Conservation (phyloP, 1,139 yeast species). For the Spencermartinsiella ligniputridi region DNA sequence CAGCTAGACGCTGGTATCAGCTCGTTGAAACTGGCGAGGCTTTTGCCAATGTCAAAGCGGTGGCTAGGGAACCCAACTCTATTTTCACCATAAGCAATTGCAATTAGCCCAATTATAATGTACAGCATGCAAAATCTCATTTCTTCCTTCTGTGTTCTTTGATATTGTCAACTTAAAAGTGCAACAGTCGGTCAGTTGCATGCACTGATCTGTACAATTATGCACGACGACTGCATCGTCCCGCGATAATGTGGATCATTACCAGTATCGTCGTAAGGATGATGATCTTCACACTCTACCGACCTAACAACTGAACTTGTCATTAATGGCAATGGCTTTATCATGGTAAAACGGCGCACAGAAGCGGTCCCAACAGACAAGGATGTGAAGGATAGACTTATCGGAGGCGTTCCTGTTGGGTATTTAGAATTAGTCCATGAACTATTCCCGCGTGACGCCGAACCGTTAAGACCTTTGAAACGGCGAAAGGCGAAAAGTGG, state of each 20-base stretch:
- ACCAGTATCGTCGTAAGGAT: too few species aligned
- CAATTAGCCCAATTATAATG: too few species aligned
- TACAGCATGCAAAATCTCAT: too few species aligned
- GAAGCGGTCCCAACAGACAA: background rate
- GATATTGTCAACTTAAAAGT: too few species aligned
- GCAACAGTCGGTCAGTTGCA: too few species aligned
- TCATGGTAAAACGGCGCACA: background rate
- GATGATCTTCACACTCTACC: too few species aligned
- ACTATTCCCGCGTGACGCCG: slow-evolving; percentile 28
- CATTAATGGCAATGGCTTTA: too few species aligned
- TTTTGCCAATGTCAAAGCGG: background rate
- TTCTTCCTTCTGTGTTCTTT: too few species aligned
- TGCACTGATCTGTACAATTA: too few species aligned
- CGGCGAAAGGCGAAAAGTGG: slow-evolving; percentile 17
- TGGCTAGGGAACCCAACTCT: background rate
- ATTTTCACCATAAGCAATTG: background rate
- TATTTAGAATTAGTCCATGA: slow-evolving; percentile 35
- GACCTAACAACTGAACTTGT: too few species aligned
- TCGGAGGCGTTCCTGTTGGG: slow-evolving; percentile 33
- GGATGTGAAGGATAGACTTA: slow-evolving; percentile 6
- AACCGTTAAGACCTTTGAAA: slow-evolving; percentile 25
- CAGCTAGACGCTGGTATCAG: slow-evolving; percentile 3
- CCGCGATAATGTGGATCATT: too few species aligned
- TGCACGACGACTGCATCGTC: too few species aligned
- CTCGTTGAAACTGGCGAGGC: background rate